These are phyloP conservation scores for Neonectria faginata DNA, from an alignment of 2,329 filamentous ascomycete species.

Conservation along the genomic window DNA sequence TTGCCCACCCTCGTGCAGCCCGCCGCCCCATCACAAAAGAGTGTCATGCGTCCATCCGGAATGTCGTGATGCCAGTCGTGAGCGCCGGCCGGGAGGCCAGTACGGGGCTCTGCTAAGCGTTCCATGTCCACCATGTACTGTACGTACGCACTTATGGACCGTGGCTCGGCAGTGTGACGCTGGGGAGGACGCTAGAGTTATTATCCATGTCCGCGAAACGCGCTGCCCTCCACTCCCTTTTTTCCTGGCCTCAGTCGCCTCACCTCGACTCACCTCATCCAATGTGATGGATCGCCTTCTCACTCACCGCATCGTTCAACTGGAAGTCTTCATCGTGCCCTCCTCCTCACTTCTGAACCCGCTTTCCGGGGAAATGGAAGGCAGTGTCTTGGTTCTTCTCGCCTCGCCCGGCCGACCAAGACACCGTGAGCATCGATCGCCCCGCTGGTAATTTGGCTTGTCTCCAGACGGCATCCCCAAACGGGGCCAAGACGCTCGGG, in stretches of 20 bases:
- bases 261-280: slow-evolving; percentile 12
- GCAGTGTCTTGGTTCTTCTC: slow-evolving; percentile 8
- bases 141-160: slow-evolving; percentile 17
- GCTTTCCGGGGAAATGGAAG: slow-evolving; percentile 11
- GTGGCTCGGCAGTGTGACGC: slow-evolving; percentile 17
- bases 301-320: slow-evolving; percentile 20
- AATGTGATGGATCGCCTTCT: not conserved
- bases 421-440: not conserved
- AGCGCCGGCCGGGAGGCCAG: not conserved
- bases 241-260: slow-evolving; percentile 2
- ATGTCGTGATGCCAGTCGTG: slow-evolving; percentile 13
- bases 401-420: slow-evolving; percentile 11
- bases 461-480: slow-evolving; percentile 15
- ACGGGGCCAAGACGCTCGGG: slow-evolving; percentile 12
- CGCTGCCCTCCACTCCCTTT: slow-evolving; percentile 3
- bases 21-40: slow-evolving; percentile 28
- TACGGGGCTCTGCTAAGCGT: slow-evolving; percentile 4
- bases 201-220: slow-evolving; percentile 16
- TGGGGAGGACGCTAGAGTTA: slow-evolving; percentile 3
- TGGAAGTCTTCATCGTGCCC: slow-evolving; percentile 17
- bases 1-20: slow-evolving; percentile 35
- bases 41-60: slow-evolving; percentile 40
- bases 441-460: slow-evolving; percentile 18
- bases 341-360: not conserved
- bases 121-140: slow-evolving; percentile 8